These are phyloP conservation scores for Hortaea sp. DNA, from an alignment of 2,329 filamentous ascomycete genomes.

Conservation along the genomic window DNA sequence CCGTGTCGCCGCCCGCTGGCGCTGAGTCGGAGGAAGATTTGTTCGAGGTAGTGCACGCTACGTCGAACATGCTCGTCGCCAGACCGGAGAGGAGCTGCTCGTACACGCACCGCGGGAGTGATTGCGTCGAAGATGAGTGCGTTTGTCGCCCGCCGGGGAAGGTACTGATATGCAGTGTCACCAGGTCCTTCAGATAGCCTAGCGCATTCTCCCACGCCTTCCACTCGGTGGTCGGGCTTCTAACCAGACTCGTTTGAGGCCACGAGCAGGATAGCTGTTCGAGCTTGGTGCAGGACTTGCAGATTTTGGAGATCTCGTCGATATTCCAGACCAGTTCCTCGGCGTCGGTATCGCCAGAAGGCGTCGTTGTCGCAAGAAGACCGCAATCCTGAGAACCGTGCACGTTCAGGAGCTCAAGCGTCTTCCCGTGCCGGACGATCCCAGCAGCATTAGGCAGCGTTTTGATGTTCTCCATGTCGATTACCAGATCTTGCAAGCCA, in stretches of 20 bases:
- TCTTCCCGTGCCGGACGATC: slow-evolving; percentile 37
- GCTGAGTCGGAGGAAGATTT: background rate
- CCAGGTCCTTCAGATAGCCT: slow-evolving; percentile 26
- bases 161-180: slow-evolving; percentile 39
- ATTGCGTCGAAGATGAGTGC: slow-evolving; percentile 17
- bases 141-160: slow-evolving; percentile 36
- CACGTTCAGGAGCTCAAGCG: slow-evolving; percentile 34
- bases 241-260: slow-evolving; percentile 34
- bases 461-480: slow-evolving; percentile 35
- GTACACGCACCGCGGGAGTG: slow-evolving; percentile 35
- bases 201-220: slow-evolving; percentile 29
- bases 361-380: background rate
- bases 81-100: slow-evolving; percentile 31
- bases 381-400: slow-evolving; percentile 25
- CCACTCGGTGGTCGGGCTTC: slow-evolving; percentile 33
- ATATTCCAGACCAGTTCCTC: slow-evolving; percentile 37
- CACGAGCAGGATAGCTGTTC: slow-evolving; percentile 40
- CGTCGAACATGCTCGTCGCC: slow-evolving; percentile 17
- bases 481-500: slow-evolving; percentile 33
- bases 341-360: slow-evolving; percentile 16
- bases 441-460: slow-evolving; percentile 32
- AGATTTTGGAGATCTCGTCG: slow-evolving; percentile 36
- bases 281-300: slow-evolving; percentile 32
- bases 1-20: background rate
- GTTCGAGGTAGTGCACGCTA: slow-evolving; percentile 4